phyloP scores from a whole-genome alignment of 768 basidiomycete species.

The Rhodocollybia butyracea region DNA sequence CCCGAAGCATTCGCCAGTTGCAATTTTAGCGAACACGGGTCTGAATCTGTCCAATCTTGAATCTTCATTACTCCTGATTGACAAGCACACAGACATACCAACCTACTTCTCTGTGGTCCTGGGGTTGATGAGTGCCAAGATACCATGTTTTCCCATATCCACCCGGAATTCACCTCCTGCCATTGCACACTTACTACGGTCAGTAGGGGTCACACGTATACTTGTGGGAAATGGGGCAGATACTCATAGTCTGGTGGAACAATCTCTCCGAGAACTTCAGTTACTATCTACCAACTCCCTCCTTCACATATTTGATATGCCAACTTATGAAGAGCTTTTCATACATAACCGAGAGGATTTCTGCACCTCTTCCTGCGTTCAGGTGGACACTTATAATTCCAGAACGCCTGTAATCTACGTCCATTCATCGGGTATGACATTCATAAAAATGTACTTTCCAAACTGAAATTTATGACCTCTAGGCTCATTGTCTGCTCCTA shows the following conservation, averaged over 20 bases:
- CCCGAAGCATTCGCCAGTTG: background rate
- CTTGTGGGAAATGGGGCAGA: background rate
- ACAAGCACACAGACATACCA: background rate
- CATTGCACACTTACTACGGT: background rate
- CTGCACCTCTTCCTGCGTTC: background rate
- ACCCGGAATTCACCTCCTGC: background rate
- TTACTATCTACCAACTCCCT: background rate
- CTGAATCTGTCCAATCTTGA: background rate
- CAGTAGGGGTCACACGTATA: background rate
- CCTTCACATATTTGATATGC: background rate
- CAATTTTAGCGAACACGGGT: background rate
- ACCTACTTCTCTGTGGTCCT: background rate
- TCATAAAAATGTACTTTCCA: background rate
- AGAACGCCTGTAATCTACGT: background rate
- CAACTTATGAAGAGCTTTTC: background rate
- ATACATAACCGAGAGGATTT: background rate
- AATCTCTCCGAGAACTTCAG: background rate
- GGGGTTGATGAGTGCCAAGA: background rate
- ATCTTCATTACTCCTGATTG: background rate
- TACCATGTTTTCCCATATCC: background rate
- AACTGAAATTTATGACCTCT: background rate
- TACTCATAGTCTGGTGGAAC: background rate
- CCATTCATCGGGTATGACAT: background rate
- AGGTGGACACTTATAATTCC: background rate
- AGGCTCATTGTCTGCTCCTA: slow-evolving; percentile 10